phyloP scores from a whole-genome alignment of 2,329 filamentous ascomycete genomes.

The Neofusicoccum kwambonambiense region DNA sequence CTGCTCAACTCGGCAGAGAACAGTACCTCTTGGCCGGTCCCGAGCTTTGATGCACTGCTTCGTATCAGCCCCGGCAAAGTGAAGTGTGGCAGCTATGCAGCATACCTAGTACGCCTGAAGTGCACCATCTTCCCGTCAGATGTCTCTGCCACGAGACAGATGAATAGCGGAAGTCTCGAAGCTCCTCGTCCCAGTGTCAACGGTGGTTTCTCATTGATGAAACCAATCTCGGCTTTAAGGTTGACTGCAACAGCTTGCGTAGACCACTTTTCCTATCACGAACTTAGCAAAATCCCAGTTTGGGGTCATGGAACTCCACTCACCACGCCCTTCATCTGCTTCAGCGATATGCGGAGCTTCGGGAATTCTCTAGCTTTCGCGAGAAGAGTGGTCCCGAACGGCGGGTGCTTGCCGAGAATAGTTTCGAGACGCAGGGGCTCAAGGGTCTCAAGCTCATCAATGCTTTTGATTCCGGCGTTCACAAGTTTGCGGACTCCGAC shows the following conservation, averaged over 20 bases:
- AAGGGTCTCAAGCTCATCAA: slow-evolving; percentile 66
- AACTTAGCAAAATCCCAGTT: slow-evolving; percentile 21
- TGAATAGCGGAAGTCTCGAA: slow-evolving; percentile 51
- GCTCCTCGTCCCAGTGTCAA: slow-evolving; percentile 61
- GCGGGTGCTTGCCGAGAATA: slow-evolving; percentile 74
- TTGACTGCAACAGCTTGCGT: slow-evolving; percentile 54
- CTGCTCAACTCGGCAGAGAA: slow-evolving; percentile 58
- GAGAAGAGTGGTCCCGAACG: slow-evolving; percentile 72
- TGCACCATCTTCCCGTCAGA: slow-evolving; percentile 68
- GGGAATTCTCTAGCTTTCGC: slow-evolving; percentile 70
- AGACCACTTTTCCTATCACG: slow-evolving; percentile 19
- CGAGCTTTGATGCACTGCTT: slow-evolving; percentile 63
- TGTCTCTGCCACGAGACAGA: slow-evolving; percentile 73
- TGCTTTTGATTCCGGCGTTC: slow-evolving; percentile 65
- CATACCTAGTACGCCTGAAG: slow-evolving; percentile 61
- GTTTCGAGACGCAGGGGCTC: slow-evolving; percentile 75
- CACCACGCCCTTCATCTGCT: slow-evolving; percentile 48
- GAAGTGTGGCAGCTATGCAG: not conserved
- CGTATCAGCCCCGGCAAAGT: not conserved
- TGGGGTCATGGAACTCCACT: not conserved
- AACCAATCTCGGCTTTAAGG: slow-evolving; percentile 67
- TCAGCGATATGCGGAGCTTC: slow-evolving; percentile 56
- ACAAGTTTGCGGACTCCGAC: slow-evolving; percentile 74
- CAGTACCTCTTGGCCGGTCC: slow-evolving; percentile 59
- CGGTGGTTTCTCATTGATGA: slow-evolving; percentile 64